Base-by-base conservation (phyloP, 139 green algal species). In the Chlorella vulgaris region DNA sequence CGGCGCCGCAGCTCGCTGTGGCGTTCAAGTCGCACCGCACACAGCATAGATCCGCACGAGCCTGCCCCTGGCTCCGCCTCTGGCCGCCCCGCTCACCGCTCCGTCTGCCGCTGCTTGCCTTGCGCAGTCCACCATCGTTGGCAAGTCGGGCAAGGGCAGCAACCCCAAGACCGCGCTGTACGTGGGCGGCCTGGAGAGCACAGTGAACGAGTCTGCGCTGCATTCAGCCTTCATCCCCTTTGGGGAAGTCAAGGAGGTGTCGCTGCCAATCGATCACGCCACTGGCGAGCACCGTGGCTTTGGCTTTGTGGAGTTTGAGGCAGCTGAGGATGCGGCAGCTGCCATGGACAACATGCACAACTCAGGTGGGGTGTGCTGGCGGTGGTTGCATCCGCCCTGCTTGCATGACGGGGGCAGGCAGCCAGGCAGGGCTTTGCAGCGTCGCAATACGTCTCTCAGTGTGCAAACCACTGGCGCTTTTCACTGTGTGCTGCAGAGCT, bases 301-400 rank as follows among this genome's bases (percentile, higher is more conserved):
- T 88, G 96, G 94, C 24, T 99, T 99, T 71, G 91, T 99, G 0
- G 94, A 98, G 84, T 98, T 93, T 80, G 93, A 98, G 73, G 86
- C 92, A 22, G 91, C 91, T 42, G 95, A 98, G 24, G 96, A 99
- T 62, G 94, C 96, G 3, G 92, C 89, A 19, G 94, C 87, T 22
- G 96, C 96, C 0, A 95, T 98, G 7, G 95, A 99, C 83, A 99
- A 99, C 91, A 98, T 99, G 96, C 87, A 99, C 91, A 98, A 98
- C 74, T 91, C 92, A 35, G 82, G 76, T 80, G 69, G 3, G 76
- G 6, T 21, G 19, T 35, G 92, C 95, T 21, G 43, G 50, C 13
- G 39, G 15, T n/a, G 21, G 36, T 73, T 69, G 3, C n/a, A n/a
- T n/a, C n/a, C n/a, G n/a, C n/a, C n/a, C 47, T 58, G 47, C 47